These are phyloP conservation scores for Aureobasidium leucospermi DNA, from an alignment of 2,329 filamentous ascomycete species.

Conservation along the genomic window DNA sequence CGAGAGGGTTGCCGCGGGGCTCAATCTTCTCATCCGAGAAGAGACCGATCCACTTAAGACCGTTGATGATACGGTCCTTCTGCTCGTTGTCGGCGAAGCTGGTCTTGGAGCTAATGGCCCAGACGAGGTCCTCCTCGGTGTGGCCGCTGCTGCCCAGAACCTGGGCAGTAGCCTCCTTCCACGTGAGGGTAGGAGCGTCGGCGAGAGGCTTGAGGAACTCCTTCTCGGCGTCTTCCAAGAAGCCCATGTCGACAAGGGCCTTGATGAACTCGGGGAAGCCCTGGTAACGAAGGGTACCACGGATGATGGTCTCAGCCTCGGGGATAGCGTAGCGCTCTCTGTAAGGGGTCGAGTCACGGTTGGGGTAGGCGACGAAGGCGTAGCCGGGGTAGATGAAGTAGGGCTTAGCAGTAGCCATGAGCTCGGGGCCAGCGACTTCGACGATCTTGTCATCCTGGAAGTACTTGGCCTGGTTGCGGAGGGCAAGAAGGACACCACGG, in stretches of 20 bases:
- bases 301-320: slow-evolving; percentile 79
- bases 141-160: slow-evolving; percentile 63
- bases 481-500: slow-evolving; percentile 78
- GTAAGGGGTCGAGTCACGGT: slow-evolving; percentile 84
- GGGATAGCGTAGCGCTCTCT: slow-evolving; percentile 85
- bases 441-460: slow-evolving; percentile 72
- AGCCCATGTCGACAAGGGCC: slow-evolving; percentile 80
- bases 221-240: slow-evolving; percentile 65
- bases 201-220: slow-evolving; percentile 56
- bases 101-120: slow-evolving; percentile 68
- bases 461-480: slow-evolving; percentile 77
- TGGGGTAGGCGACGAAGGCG: slow-evolving; percentile 86
- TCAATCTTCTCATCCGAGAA: slow-evolving; percentile 64
- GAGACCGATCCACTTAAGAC: slow-evolving; percentile 64
- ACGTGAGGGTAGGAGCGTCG: slow-evolving; percentile 44
- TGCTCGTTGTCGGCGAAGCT: slow-evolving; percentile 62
- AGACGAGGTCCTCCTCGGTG: slow-evolving; percentile 55
- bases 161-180: slow-evolving; percentile 78
- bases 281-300: slow-evolving; percentile 76
- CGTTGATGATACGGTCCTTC: slow-evolving; percentile 61
- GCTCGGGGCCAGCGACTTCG: slow-evolving; percentile 31
- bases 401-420: slow-evolving; percentile 83
- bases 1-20: slow-evolving; percentile 71
- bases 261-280: slow-evolving; percentile 90
- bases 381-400: slow-evolving; percentile 87